phyloP scores from a whole-genome alignment of 106 monocot genomes.

The Dendrobium huoshanense region DNA sequence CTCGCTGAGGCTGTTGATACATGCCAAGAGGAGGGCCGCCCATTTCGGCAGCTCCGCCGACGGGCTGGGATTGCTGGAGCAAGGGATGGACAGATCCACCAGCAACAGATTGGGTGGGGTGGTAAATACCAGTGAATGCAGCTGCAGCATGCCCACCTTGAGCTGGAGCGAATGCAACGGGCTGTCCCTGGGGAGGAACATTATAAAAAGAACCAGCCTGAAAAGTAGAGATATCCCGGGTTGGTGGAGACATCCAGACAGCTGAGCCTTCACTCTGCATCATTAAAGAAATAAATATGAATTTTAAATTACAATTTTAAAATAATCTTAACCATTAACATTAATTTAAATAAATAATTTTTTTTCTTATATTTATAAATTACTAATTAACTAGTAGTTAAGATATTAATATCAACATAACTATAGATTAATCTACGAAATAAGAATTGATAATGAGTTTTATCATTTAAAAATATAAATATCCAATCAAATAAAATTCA shows the following conservation, averaged over 20 bases:
- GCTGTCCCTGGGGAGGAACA: slow-evolving; percentile 17
- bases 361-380: too few species aligned
- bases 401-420: too few species aligned
- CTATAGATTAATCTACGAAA: too few species aligned
- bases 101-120: slow-evolving; percentile 44
- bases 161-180: slow-evolving; percentile 18
- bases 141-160: slow-evolving; percentile 21
- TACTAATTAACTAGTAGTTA: too few species aligned
- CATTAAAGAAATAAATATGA: not conserved
- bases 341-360: too few species aligned
- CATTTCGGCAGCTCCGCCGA: slow-evolving; percentile 47
- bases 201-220: slow-evolving; percentile 24
- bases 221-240: slow-evolving; percentile 9
- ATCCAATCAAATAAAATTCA: too few species aligned
- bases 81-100: slow-evolving; percentile 36
- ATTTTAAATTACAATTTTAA: not conserved
- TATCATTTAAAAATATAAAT: too few species aligned
- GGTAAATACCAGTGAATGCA: slow-evolving; percentile 54
- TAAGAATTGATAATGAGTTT: too few species aligned
- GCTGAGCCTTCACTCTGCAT: slow-evolving; percentile 19
- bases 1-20: slow-evolving; percentile 45
- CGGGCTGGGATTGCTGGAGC: slow-evolving; percentile 44
- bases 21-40: slow-evolving; percentile 33
- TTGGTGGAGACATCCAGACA: slow-evolving; percentile 14
- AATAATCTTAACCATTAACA: not conserved